Evolutionary conservation across 768 basidiomycete genomes (phyloP).

Genomic region (Russula virescens): DNA sequence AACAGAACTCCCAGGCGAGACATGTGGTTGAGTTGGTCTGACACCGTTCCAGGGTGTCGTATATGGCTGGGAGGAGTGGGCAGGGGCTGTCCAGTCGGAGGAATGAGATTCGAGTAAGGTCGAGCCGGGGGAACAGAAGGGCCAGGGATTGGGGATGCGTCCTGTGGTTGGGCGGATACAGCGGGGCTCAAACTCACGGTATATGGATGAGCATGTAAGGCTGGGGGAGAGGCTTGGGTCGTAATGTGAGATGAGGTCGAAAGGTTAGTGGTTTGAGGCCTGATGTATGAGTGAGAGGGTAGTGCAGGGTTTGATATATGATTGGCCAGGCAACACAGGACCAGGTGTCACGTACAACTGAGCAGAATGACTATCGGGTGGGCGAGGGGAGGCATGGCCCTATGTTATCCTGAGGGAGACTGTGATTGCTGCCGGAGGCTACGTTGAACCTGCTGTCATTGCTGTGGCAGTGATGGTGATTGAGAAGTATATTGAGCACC

Average conservation of each 20-base stretch:
- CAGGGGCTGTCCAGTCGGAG: background rate
- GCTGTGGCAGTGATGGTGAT: background rate
- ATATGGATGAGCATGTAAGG: background rate
- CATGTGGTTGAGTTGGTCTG: background rate
- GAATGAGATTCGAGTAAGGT: background rate
- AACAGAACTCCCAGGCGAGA: background rate
- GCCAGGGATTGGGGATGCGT: background rate
- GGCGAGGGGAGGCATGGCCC: background rate
- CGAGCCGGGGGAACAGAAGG: background rate
- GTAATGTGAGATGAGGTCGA: background rate
- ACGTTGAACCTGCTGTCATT: background rate
- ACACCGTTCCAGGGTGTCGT: background rate
- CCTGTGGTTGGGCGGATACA: background rate
- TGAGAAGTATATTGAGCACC: background rate
- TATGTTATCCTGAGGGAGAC: background rate
- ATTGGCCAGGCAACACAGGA: background rate
- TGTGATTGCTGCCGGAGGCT: background rate
- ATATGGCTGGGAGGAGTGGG: background rate
- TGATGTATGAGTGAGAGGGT: background rate
- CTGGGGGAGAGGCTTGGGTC: background rate
- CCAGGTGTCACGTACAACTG: background rate
- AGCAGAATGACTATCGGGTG: background rate
- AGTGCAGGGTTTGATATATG: slow-evolving; percentile 2
- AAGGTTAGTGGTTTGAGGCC: background rate
- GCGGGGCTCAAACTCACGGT: background rate